Conservation (phyloP, 495 filamentous ascomycete species). For the Daldinia vernicosa region DNA sequence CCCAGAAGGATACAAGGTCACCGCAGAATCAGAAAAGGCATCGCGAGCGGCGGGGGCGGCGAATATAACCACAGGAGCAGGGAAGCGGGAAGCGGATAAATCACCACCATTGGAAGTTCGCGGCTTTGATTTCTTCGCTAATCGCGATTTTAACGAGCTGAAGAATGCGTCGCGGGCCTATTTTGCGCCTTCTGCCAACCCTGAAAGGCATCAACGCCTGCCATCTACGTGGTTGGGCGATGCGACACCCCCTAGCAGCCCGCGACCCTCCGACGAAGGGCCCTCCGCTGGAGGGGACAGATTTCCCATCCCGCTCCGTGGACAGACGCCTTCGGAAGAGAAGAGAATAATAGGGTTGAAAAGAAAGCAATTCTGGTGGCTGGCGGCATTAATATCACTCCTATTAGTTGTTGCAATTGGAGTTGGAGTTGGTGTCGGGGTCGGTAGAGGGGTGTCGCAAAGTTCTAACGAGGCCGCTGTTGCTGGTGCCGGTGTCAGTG, state of each 20-base stretch:
- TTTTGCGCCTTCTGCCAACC: constrained; percentile 22
- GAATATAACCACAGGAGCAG: constrained; percentile 4
- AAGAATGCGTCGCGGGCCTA: constrained; percentile 44
- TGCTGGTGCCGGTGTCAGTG: neutral
- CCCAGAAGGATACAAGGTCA: neutral
- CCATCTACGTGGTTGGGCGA: constrained; percentile 46
- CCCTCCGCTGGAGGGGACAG: neutral
- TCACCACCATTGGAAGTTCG: constrained; percentile 42
- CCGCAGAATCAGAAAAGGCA: neutral
- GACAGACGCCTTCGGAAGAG: neutral
- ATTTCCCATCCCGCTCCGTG: constrained; percentile 1
- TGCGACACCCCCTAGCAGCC: constrained; percentile 39
- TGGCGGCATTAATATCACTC: constrained; percentile 42
- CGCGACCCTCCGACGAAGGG: constrained; percentile 28
- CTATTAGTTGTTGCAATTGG: constrained; percentile 50
- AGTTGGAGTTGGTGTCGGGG: constrained; percentile 51
- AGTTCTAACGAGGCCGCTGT: constrained; percentile 13
- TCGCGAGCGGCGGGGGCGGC: constrained; percentile 3
- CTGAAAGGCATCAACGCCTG: constrained; percentile 33
- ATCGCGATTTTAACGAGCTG: constrained; percentile 43
- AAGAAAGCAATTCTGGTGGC: constrained; percentile 44
- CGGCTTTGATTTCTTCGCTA: constrained; percentile 45
- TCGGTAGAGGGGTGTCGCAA: constrained; percentile 25
- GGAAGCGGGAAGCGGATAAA: neutral
- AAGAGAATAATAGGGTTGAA: constrained; percentile 41